Evolutionary conservation across 768 basidiomycete genomes (phyloP).

Genomic region (Suillus spraguei): DNA sequence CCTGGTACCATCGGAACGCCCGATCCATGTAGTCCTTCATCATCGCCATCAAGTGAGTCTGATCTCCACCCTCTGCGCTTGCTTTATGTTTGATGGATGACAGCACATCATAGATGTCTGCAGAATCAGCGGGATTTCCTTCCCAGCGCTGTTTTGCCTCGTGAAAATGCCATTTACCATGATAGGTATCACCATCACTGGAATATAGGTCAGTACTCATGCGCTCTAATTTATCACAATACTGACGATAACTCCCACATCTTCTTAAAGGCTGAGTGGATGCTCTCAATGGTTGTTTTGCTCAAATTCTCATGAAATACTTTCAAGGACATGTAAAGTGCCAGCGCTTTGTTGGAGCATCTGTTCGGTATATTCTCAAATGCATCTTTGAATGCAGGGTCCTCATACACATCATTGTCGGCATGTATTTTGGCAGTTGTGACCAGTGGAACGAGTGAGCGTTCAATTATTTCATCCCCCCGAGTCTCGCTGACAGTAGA

Average conservation of each 20-base stretch:
- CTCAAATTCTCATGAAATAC: not conserved
- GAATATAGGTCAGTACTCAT: not conserved
- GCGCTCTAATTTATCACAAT: not conserved
- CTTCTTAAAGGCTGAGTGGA: constrained; percentile 11
- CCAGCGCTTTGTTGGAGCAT: constrained; percentile 3
- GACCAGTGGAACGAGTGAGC: too few species aligned
- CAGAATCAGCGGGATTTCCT: constrained; percentile 33
- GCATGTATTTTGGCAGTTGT: not conserved
- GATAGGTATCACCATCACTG: not conserved
- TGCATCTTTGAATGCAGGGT: not conserved
- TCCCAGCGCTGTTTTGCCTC: not conserved
- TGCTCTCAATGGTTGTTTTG: constrained; percentile 5
- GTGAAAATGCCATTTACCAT: not conserved
- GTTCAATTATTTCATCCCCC: not conserved
- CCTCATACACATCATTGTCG: not conserved
- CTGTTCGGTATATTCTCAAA: constrained; percentile 2
- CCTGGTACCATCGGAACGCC: not conserved
- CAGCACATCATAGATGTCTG: constrained; percentile 25
- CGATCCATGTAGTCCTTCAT: not conserved
- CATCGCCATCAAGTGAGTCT: constrained; percentile 33
- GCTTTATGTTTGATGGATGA: constrained; percentile 27
- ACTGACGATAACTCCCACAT: constrained; percentile 12
- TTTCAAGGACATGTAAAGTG: too few species aligned
- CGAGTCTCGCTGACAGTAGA: not conserved
- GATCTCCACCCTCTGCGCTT: constrained; percentile 21